A percentile compares a stretch with the other conserved stretches of the same genome.
Conservation (phyloP, 1,139 yeast species). For the Saccharomyces hybrid region DNA sequence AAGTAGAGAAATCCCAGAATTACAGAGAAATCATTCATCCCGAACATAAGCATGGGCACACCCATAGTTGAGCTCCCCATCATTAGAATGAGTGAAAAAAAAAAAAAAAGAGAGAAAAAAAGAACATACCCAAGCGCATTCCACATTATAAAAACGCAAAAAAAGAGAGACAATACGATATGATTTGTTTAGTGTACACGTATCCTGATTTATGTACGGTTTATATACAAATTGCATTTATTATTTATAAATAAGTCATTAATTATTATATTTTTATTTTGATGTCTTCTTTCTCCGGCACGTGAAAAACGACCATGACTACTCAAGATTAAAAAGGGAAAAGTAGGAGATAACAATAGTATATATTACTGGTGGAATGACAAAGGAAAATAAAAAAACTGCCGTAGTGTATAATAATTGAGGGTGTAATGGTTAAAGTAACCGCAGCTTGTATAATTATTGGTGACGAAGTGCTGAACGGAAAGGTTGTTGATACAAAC, state of each 20-base stretch:
- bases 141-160: not conserved
- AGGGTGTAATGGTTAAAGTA: slow-evolving; percentile 18
- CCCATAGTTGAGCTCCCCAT: slow-evolving; percentile 1
- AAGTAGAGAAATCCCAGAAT: slow-evolving; percentile 10
- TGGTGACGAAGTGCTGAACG: slow-evolving; percentile 83
- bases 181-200: not conserved
- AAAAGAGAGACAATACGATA: not conserved
- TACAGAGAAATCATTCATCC: slow-evolving; percentile 4
- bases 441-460: slow-evolving; percentile 43
- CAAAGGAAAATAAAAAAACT: not conserved
- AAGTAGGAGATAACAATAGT: not conserved
- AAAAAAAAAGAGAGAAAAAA: not conserved
- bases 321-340: not conserved
- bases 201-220: not conserved
- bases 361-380: not conserved
- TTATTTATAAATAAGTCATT: not conserved
- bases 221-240: not conserved
- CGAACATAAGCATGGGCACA: slow-evolving; percentile 13
- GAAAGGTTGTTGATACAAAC: slow-evolving; percentile 78
- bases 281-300: not conserved
- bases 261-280: not conserved
- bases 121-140: not conserved
- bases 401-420: not conserved
- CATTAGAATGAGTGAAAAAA: not conserved
- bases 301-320: not conserved